phyloP scores from a whole-genome alignment of 2,329 filamentous ascomycete genomes.

The Sphaerostilbella broomeana region DNA sequence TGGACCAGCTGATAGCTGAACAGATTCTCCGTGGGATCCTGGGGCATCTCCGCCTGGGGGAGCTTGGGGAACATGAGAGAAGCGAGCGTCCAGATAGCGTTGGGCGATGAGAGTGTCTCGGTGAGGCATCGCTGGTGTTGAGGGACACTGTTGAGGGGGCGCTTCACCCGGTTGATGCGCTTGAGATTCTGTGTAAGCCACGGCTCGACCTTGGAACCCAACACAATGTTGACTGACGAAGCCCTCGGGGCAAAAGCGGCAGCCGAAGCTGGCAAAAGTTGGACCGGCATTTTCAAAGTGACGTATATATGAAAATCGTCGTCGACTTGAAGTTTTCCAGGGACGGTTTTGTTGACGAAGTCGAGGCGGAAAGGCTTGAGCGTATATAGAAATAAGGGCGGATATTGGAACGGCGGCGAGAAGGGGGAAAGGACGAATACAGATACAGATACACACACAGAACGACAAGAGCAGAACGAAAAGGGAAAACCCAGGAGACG shows the following conservation, averaged over 20 bases:
- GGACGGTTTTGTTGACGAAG: too few relatives aligned
- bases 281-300: constrained; percentile 97
- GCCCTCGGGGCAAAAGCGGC: constrained; percentile 89
- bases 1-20: constrained; percentile 92
- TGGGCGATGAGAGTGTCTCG: constrained; percentile 81
- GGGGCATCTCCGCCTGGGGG: constrained; percentile 75
- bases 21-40: constrained; percentile 78
- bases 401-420: constrained; percentile 5
- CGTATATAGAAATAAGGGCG: too few relatives aligned
- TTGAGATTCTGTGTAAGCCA: constrained; percentile 97
- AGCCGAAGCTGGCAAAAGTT: constrained; percentile 89
- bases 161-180: constrained; percentile 93
- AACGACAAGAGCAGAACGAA: constrained; percentile 36
- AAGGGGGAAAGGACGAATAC: constrained; percentile 1
- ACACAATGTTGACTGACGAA: constrained; percentile 87
- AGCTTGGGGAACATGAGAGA: constrained; percentile 90
- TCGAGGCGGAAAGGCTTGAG: too few relatives aligned
- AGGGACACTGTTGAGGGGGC: constrained; percentile 90
- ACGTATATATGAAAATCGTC: too few relatives aligned
- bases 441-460: constrained; percentile 2
- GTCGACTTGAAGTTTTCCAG: too few relatives aligned
- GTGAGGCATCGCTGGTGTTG: constrained; percentile 95
- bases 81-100: constrained; percentile 90
- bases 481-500: constrained; percentile 39
- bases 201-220: constrained; percentile 85